phyloP scores from a whole-genome alignment of 306 rosid species.

The Echinosophora koreensis region DNA sequence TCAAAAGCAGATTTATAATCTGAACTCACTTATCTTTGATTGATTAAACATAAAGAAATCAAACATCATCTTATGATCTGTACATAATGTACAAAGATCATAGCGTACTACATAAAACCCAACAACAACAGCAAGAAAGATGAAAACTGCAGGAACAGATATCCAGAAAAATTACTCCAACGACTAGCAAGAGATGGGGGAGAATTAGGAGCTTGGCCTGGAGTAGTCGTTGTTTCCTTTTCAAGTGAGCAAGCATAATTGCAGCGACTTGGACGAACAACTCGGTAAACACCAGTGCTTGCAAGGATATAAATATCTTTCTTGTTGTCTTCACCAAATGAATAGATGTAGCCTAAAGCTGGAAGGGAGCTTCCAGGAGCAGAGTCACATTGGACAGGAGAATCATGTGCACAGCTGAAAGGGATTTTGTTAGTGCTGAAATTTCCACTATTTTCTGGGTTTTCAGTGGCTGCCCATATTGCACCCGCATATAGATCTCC shows the following conservation, averaged over 20 bases:
- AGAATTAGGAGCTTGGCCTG: conserved; percentile 40
- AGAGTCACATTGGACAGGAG: conserved; percentile 67
- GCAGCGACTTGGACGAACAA: conserved; percentile 85
- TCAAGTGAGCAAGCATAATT: conserved; percentile 61
- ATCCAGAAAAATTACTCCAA: conserved; percentile 23
- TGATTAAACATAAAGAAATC: background rate
- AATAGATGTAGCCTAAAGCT: conserved; percentile 71
- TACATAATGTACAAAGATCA: conserved; percentile 32
- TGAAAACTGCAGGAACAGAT: conserved; percentile 42
- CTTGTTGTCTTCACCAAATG: conserved; percentile 84
- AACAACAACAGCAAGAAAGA: conserved; percentile 44
- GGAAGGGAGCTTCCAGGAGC: conserved; percentile 66
- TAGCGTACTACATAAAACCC: conserved; percentile 30
- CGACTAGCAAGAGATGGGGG: conserved; percentile 46
- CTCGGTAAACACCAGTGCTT: conserved; percentile 76
- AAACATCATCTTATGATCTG: background rate
- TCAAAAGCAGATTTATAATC: background rate
- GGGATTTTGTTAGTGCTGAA: conserved; percentile 62
- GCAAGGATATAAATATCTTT: conserved; percentile 76
- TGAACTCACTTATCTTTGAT: conserved; percentile 1
- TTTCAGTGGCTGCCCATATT: conserved; percentile 79
- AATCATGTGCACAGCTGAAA: conserved; percentile 76
- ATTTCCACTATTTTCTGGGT: conserved; percentile 83
- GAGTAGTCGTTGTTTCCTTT: conserved; percentile 50
- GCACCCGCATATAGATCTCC: conserved; percentile 81